These are phyloP conservation scores for Magnolia sinica DNA, from an alignment of 164 flowering plant genomes.

Conservation along the genomic window DNA sequence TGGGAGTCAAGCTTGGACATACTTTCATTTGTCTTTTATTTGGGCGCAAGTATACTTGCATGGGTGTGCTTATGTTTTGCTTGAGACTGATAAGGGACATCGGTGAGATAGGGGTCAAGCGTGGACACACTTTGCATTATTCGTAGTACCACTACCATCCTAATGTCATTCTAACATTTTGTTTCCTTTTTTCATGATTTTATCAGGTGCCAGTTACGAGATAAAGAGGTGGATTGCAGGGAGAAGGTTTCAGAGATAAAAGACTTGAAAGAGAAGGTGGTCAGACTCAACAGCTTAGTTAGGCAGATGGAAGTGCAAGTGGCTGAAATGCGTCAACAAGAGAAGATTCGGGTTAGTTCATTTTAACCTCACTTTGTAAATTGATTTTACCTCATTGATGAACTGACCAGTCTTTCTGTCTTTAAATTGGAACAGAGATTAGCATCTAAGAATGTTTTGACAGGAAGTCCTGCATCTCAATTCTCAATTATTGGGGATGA, in stretches of 20 bases:
- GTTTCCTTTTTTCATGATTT: neutral
- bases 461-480: conserved; percentile 6
- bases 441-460: conserved; percentile 23
- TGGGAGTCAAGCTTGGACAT: neutral
- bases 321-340: conserved; percentile 47
- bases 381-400: neutral
- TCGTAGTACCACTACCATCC: neutral
- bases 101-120: neutral
- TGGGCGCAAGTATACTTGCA: neutral
- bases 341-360: conserved; percentile 48
- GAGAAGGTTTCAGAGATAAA: conserved; percentile 70
- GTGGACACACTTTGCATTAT: neutral
- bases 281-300: conserved; percentile 43
- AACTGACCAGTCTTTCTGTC: neutral
- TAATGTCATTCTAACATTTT: neutral
- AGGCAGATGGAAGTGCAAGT: conserved; percentile 53
- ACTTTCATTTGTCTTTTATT: neutral
- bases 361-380: neutral
- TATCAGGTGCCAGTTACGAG: conserved; percentile 69
- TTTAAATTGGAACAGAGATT: conserved; percentile 30
- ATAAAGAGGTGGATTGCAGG: conserved; percentile 69
- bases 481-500: conserved; percentile 21
- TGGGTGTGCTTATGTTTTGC: neutral
- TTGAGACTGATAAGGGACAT: neutral
- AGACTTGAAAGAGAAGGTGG: conserved; percentile 75